These are phyloP conservation scores for Populus simonii DNA, from an alignment of 345 rosid species.

Conservation along the genomic window DNA sequence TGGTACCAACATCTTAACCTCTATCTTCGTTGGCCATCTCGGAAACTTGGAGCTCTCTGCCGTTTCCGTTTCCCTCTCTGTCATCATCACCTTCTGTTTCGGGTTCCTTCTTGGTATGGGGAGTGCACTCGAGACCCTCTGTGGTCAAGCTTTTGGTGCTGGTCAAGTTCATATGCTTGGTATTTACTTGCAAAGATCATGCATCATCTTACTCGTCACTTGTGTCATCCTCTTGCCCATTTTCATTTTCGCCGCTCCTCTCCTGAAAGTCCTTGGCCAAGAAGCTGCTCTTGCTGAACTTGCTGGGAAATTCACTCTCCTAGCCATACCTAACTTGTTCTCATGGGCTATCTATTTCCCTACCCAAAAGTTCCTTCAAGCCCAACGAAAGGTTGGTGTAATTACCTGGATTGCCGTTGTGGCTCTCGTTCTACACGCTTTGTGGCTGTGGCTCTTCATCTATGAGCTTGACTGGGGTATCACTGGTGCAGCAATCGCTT, in stretches of 20 bases:
- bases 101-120: constrained; percentile 70
- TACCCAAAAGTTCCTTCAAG: constrained; percentile 67
- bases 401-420: constrained; percentile 57
- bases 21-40: neutral
- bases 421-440: constrained; percentile 40
- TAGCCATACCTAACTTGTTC: constrained; percentile 18
- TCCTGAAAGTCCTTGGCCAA: constrained; percentile 59
- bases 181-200: constrained; percentile 77
- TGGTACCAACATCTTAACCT: neutral
- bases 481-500: constrained; percentile 69
- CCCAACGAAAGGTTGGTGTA: constrained; percentile 62
- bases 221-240: constrained; percentile 53
- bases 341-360: constrained; percentile 54
- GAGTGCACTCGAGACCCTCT: constrained; percentile 84
- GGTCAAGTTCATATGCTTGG: constrained; percentile 76
- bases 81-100: neutral
- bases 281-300: constrained; percentile 45
- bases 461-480: constrained; percentile 43
- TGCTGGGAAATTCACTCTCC: constrained; percentile 57
- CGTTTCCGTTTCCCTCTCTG: neutral
- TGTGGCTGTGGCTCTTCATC: constrained; percentile 49
- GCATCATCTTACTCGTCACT: constrained; percentile 48
- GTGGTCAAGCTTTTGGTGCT: constrained; percentile 91
- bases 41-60: neutral
- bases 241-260: constrained; percentile 61